These are phyloP conservation scores for Papilionanthe hybrid DNA, from an alignment of 116 monocot genomes.

Conservation along the genomic window DNA sequence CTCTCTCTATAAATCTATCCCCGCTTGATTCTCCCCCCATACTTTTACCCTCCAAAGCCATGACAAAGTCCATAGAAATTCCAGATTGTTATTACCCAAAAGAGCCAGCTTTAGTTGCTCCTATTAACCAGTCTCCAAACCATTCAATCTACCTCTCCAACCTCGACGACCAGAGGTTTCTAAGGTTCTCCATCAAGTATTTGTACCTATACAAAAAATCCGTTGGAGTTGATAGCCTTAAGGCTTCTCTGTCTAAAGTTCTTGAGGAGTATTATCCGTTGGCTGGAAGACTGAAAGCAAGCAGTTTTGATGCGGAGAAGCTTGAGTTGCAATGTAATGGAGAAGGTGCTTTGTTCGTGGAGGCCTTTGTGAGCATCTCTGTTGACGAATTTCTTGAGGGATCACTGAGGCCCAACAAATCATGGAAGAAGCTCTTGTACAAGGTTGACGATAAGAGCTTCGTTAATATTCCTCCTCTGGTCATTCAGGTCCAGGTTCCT, in stretches of 20 bases:
- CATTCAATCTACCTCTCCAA: slow-evolving; percentile 75
- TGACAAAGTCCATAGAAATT: slow-evolving; percentile 43
- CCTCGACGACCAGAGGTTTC: slow-evolving; percentile 86
- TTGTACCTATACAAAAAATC: slow-evolving; percentile 50
- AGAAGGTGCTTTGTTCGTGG: slow-evolving; percentile 73
- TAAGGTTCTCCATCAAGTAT: slow-evolving; percentile 90
- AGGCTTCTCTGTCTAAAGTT: slow-evolving; percentile 43
- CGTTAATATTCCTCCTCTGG: slow-evolving; percentile 67
- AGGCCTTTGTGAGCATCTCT: slow-evolving; percentile 39
- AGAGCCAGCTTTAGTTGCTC: slow-evolving; percentile 36
- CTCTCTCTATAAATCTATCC: too few species aligned
- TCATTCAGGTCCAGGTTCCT: slow-evolving; percentile 44
- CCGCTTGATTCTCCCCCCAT: too few species aligned
- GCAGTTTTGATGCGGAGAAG: slow-evolving; percentile 29
- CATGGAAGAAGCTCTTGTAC: slow-evolving; percentile 85
- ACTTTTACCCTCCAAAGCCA: background rate
- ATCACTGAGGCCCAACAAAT: slow-evolving; percentile 50
- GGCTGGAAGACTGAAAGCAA: slow-evolving; percentile 59
- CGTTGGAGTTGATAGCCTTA: slow-evolving; percentile 27
- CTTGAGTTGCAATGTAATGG: slow-evolving; percentile 83
- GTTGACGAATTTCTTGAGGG: slow-evolving; percentile 54
- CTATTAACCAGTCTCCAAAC: slow-evolving; percentile 29
- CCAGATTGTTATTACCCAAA: slow-evolving; percentile 57
- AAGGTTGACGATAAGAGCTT: slow-evolving; percentile 50
- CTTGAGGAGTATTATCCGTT: slow-evolving; percentile 79